These are phyloP conservation scores for Eimeria acervulina DNA, from an alignment of 169 alveolate genomes.

Conservation along the genomic window DNA sequence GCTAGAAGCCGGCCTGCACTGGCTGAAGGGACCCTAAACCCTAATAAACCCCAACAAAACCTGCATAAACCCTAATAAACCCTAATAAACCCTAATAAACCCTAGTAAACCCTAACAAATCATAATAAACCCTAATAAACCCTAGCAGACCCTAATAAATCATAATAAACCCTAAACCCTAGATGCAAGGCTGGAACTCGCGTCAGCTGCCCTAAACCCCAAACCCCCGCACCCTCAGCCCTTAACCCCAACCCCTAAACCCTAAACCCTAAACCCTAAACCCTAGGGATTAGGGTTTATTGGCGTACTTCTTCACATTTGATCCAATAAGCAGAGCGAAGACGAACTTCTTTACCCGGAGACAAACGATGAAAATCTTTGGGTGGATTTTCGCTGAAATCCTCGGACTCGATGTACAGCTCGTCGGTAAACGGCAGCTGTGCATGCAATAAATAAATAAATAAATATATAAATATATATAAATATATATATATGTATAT, in stretches of 20 bases:
- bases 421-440: constrained; percentile 65
- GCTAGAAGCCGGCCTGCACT: no score
- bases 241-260: no score
- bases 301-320: constrained; percentile 88
- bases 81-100: no score
- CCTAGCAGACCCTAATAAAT: no score
- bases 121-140: no score
- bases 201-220: no score
- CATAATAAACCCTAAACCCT: no score
- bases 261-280: neutral
- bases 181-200: no score
- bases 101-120: no score
- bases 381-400: constrained; percentile 89
- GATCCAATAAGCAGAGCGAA: constrained; percentile 91
- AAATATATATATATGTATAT: neutral
- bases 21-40: neutral
- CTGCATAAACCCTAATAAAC: no score
- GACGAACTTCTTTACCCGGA: constrained; percentile 91
- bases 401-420: constrained; percentile 91
- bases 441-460: neutral
- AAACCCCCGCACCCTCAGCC: no score
- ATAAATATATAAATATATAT: neutral
- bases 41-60: no score
- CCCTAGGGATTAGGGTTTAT: neutral
- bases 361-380: constrained; percentile 89